Base-by-base conservation (phyloP, 164 flowering plant species). In the Chloranthus sessilifolius region DNA sequence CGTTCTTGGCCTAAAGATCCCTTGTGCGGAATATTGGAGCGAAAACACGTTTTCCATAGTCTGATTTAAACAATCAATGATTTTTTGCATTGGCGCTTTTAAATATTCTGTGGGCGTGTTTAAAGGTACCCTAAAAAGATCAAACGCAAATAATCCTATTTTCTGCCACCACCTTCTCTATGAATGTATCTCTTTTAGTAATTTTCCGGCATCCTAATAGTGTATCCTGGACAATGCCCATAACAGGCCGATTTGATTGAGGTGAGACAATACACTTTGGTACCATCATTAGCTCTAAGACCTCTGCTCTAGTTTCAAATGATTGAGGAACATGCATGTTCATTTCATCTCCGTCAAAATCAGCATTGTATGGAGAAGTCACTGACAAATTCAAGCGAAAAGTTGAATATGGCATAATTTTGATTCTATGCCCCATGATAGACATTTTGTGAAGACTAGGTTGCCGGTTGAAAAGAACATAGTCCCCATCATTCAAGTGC, bases 341-440 rank as follows among this genome's bases (percentile, higher is more conserved):
- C 99, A 94, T 94, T 65, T 94, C 99, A 71, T 94, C 99, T 17
- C 99, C 99, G 75, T 94, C 99, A 75, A 94, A 89, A 79, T 94
- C 99, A 69, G 99, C 99, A 81, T 94, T 94, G 61, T 94, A 94
- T 15, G 99, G 99, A 5, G 99, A 82, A 10, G 99, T 94, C 7
- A 94, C 99, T 44, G 99, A 89, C 48, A 94, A 74, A 55, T 94
- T 94, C 52, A 94, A 63, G 3, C 99, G 81, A 64, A 92, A 92
- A 7, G 99, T 92, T 15, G 99, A 92, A 52, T 88, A 92, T 7
- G 99, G 99, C 99, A 94, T 94, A 35, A 94, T 94, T 74, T 87
- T 94, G 75, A 94, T 89, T 52, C 89, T 78, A 47, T 94, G 99
- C 19, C 99, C 99, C 97, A 94, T 94, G 22, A 94, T 94, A 35